Conservation (phyloP, 129 eudicot species). For the Mikania micrantha region DNA sequence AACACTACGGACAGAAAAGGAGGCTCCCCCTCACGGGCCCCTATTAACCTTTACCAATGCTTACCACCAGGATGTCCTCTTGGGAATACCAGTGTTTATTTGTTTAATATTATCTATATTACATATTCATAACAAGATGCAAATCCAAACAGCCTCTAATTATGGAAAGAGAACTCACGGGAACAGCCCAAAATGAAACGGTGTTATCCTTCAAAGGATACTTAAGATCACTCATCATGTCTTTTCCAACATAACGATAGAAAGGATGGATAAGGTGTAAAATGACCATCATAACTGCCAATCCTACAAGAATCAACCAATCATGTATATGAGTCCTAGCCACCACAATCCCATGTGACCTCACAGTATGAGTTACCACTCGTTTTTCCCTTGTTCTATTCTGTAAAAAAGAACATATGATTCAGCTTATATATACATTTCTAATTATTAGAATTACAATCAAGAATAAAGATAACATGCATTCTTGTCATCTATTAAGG, state of each 20-base stretch:
- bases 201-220: slow-evolving; percentile 45
- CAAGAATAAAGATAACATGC: not conserved
- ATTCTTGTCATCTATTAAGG: slow-evolving; percentile 32
- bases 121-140: not conserved
- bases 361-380: slow-evolving; percentile 35
- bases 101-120: not conserved
- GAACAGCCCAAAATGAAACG: slow-evolving; percentile 46
- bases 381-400: slow-evolving; percentile 23
- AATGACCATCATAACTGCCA: slow-evolving; percentile 13
- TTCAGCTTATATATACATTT: not conserved
- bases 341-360: slow-evolving; percentile 40
- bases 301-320: slow-evolving; percentile 34
- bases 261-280: slow-evolving; percentile 38
- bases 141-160: not conserved
- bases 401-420: not conserved
- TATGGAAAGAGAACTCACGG: slow-evolving; percentile 23
- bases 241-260: slow-evolving; percentile 42
- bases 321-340: slow-evolving; percentile 38
- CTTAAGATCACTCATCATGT: slow-evolving; percentile 43
- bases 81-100: not conserved
- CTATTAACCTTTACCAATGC: too few species aligned
- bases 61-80: too few species aligned
- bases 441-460: not conserved
- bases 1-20: too few species aligned
- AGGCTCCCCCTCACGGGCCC: too few species aligned